Base-by-base conservation (phyloP, 2,329 filamentous ascomycete species). In the Gnomoniopsis sp. region DNA sequence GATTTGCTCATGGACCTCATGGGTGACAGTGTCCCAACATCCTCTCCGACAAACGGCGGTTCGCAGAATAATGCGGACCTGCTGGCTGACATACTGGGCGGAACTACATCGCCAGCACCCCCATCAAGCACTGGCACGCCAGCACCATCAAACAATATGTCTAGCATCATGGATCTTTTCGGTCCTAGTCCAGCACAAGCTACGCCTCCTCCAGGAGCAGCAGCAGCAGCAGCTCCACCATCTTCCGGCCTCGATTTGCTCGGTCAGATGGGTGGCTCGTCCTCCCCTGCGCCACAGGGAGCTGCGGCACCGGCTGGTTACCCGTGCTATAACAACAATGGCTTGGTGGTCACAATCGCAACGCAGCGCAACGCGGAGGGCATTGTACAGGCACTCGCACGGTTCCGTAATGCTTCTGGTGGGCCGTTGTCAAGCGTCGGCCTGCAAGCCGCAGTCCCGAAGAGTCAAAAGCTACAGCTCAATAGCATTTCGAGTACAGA, bases 151-250 rank as follows among this genome's bases (percentile, higher is more conserved):
- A 82, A 82, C 64, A 82, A 85, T 69, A 74, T 85, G 66, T 79
- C 84, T 34, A 86, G 89, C 33, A 97, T 99, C 69, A 93, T 98
- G 90, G 93, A 96, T 69, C 82, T 99, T 21, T 96, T 98, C 72
- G 74, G 78, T 65, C 68, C 78, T 64, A 69, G 78, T 44, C 72
- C 80, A 30, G 73, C 75, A 26, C 63, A 67, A 19, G 64, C 67
- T 8, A 64, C 72, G 19, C 70, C 68, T 36, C 70, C 58, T 69
- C 74, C 21, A 68, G 69, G 55, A 72, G 79, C 69, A 69, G 73
- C 53, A 11, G 73, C 53, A 11, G 77, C 78, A 52, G 77, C 80
- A 44, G 76, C 78, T 59, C 79, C 74, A 66, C 77, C 72, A 61
- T 74, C 71, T 67, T 74, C 77, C 60, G 72, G 72, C 67, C 63